Evolutionary conservation across 2,329 filamentous ascomycete species (phyloP).

Genomic region (Botryotinia globosa): DNA sequence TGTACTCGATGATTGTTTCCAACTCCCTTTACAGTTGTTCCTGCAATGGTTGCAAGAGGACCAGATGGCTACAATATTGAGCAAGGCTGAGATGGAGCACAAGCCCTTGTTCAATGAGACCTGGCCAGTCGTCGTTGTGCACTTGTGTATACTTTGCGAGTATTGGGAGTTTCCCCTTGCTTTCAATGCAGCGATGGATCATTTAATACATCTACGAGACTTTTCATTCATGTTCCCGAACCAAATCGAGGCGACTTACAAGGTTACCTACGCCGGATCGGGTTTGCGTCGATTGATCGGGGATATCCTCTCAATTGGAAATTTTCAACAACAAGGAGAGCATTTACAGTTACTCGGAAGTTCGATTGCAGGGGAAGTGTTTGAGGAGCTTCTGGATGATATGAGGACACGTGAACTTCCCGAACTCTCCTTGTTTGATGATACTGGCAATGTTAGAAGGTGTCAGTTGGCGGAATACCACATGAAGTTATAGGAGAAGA

Average conservation of each 20-base stretch:
- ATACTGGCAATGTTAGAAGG: no score
- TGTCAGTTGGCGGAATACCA: not conserved
- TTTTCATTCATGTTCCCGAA: not conserved
- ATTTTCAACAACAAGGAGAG: not conserved
- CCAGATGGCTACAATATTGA: not conserved
- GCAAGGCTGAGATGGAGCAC: not conserved
- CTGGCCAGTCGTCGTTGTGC: not conserved
- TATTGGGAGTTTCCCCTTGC: not conserved
- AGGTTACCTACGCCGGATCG: not conserved
- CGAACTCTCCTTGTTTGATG: not conserved
- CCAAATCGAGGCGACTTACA: not conserved
- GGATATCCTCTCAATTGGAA: not conserved
- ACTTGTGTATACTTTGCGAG: not conserved
- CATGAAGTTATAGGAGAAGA: not conserved
- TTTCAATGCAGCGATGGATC: not conserved
- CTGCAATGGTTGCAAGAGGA: not conserved
- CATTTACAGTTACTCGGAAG: rapidly evolving
- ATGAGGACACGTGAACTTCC: not conserved
- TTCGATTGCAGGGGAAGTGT: not conserved
- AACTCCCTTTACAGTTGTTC: not conserved
- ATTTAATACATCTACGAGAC: not conserved
- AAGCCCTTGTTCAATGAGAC: not conserved
- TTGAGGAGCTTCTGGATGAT: not conserved
- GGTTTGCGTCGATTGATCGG: not conserved
- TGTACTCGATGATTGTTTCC: not conserved